Percentiles rank a stretch among this genome's conserved stretches.
Conservation (phyloP, 2,329 filamentous ascomycete genomes). For the Curvularia spicifera region DNA sequence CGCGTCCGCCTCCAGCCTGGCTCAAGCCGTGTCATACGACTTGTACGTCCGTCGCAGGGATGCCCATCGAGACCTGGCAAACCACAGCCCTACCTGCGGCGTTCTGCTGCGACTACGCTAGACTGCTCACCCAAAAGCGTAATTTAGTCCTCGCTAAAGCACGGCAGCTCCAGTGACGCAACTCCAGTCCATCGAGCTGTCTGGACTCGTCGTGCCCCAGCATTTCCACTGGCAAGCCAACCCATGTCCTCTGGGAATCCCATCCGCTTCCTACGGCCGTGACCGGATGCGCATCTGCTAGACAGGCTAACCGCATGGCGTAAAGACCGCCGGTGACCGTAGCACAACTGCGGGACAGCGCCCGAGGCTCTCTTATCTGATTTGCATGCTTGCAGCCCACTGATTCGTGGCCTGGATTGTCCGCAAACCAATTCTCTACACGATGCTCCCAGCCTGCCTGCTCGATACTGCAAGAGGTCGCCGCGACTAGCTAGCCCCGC, state of each 20-base stretch:
- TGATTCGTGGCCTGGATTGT: conserved; percentile 6
- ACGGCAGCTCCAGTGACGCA: conserved; percentile 5
- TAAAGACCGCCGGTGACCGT: conserved; percentile 17
- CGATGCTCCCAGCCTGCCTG: not conserved
- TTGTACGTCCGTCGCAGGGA: conserved; percentile 1
- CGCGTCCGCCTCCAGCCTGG: too few species aligned
- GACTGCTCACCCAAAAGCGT: conserved; percentile 11
- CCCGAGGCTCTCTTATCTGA: conserved; percentile 15
- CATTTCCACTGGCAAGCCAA: not conserved
- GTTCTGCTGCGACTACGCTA: conserved; percentile 4
- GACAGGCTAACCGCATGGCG: conserved; percentile 13
- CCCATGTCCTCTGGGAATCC: conserved; percentile 3
- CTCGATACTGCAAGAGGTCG: conserved; percentile 16
- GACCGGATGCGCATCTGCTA: conserved; percentile 10
- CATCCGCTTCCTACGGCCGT: conserved; percentile 5
- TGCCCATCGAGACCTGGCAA: conserved; percentile 1
- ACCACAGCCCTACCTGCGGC: conserved; percentile 6
- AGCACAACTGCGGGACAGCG: conserved; percentile 25
- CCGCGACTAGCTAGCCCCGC: conserved; percentile 19
- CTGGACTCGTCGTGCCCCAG: conserved; percentile 1
- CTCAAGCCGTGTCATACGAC: not conserved
- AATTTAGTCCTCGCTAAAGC: conserved; percentile 4
- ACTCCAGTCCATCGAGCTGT: not conserved
- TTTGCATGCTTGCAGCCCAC: conserved; percentile 4
- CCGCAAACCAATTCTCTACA: conserved; percentile 6